Percentiles rank a stretch among this genome's conserved stretches.
Evolutionary conservation across 2,329 filamentous ascomycete genomes (phyloP).

Genomic region (Fusarium domesticum): DNA sequence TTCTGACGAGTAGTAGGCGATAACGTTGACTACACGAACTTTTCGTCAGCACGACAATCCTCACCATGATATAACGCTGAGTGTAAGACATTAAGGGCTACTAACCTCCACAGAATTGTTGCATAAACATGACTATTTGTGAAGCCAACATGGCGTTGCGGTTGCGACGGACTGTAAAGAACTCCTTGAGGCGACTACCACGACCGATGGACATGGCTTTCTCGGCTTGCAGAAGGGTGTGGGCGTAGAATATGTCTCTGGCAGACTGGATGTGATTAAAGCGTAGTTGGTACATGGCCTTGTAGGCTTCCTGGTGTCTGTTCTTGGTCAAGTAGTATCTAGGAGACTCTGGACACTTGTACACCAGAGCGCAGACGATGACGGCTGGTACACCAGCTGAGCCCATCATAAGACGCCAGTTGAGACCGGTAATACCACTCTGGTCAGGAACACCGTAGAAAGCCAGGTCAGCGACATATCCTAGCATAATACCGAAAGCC

Average conservation of each 20-base stretch:
- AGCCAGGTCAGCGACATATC: slow-evolving; percentile 37
- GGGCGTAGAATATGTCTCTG: slow-evolving; percentile 57
- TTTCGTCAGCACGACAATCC: too few relatives aligned
- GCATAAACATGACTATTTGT: slow-evolving; percentile 75
- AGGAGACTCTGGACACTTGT: slow-evolving; percentile 62
- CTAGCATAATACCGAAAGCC: slow-evolving; percentile 51
- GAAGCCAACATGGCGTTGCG: slow-evolving; percentile 72
- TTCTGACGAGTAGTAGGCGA: slow-evolving; percentile 70
- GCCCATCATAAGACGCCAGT: slow-evolving; percentile 49
- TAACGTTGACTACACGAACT: slow-evolving; percentile 73
- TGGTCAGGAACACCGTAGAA: slow-evolving; percentile 23
- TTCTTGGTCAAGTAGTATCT: slow-evolving; percentile 65
- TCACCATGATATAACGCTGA: too few relatives aligned
- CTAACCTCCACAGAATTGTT: slow-evolving; percentile 67
- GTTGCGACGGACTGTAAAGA: slow-evolving; percentile 66
- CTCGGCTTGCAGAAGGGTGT: slow-evolving; percentile 43
- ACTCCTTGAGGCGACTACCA: slow-evolving; percentile 52
- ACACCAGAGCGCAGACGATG: slow-evolving; percentile 52
- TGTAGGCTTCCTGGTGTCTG: slow-evolving; percentile 58
- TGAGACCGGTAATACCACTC: too few relatives aligned
- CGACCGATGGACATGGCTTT: slow-evolving; percentile 39
- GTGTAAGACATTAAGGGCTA: too few relatives aligned
- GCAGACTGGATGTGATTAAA: slow-evolving; percentile 55
- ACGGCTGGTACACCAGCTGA: slow-evolving; percentile 60
- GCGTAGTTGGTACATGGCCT: slow-evolving; percentile 50